Percentiles rank a stretch among this genome's conserved stretches.
These are phyloP conservation scores for Pythium aristosporum DNA, from an alignment of 352 stramenopile species.

Conservation along the genomic window DNA sequence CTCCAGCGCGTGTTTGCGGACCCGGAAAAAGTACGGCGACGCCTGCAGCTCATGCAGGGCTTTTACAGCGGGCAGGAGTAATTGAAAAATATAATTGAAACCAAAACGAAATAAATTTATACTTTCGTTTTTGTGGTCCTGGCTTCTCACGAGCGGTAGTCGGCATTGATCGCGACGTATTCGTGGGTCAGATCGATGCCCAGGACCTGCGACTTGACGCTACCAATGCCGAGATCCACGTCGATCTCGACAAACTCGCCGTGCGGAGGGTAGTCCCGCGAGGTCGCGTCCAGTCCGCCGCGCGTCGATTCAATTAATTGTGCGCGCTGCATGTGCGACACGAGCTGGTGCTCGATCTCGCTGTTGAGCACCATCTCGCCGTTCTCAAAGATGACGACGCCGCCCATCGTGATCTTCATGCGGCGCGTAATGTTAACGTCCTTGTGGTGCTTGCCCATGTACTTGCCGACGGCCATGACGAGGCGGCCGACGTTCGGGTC, in stretches of 20 bases:
- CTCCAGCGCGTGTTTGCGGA: constrained; percentile 52
- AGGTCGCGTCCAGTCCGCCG: constrained; percentile 73
- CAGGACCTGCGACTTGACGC: constrained; percentile 85
- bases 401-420: constrained; percentile 89
- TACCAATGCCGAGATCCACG: constrained; percentile 91
- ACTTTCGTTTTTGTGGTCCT: background rate
- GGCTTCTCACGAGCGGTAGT: constrained; percentile 95
- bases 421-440: constrained; percentile 72
- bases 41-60: constrained; percentile 70
- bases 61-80: constrained; percentile 29
- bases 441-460: constrained; percentile 94
- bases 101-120: constrained; percentile 1
- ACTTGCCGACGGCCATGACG: constrained; percentile 95
- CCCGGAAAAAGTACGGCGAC: constrained; percentile 50
- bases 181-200: constrained; percentile 98
- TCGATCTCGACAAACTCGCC: constrained; percentile 96
- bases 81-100: constrained; percentile 3
- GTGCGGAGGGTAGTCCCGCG: constrained; percentile 92
- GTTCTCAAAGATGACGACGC: constrained; percentile 93
- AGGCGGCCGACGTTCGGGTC: constrained; percentile 98
- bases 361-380: constrained; percentile 92
- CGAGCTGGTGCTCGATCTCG: constrained; percentile 93
- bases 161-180: constrained; percentile 98
- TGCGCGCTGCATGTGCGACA: constrained; percentile 93
- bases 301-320: constrained; percentile 86